Percentiles rank a stretch among this genome's conserved stretches.
Evolutionary conservation across 305 asterid species (phyloP).

Genomic region (Fraxinus xanthoxyloides): DNA sequence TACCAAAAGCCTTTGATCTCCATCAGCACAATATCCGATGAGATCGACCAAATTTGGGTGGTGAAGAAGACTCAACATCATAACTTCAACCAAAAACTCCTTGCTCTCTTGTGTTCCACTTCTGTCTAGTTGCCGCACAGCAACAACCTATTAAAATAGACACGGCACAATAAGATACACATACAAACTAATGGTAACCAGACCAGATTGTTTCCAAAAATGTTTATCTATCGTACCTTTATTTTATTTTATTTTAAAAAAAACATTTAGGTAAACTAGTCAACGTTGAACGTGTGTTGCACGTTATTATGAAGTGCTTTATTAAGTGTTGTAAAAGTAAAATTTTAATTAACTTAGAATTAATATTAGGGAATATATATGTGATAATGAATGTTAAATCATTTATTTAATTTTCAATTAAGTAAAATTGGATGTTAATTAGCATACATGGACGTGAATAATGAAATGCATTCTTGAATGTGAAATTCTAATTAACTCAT

Average conservation of each 20-base stretch:
- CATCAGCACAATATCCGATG: constrained; percentile 87
- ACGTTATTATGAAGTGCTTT: no score
- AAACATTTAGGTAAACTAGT: neutral
- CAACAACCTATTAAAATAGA: constrained; percentile 39
- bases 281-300: no score
- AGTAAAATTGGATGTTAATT: no score
- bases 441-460: no score
- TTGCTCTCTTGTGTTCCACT: constrained; percentile 66
- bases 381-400: no score
- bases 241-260: no score
- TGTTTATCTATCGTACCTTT: neutral
- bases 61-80: constrained; percentile 52
- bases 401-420: no score
- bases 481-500: no score
- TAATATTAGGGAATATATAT: no score
- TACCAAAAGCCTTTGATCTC: constrained; percentile 85
- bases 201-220: neutral
- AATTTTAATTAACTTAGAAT: no score
- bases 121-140: constrained; percentile 77
- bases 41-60: constrained; percentile 65
- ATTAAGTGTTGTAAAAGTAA: no score
- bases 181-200: neutral
- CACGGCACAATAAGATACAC: neutral
- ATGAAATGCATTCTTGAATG: no score
- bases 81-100: constrained; percentile 68